Percentiles rank a stretch among this genome's conserved stretches.
Conservation (phyloP, 108 stramenopile genomes). For the Cyclotella baltica region DNA sequence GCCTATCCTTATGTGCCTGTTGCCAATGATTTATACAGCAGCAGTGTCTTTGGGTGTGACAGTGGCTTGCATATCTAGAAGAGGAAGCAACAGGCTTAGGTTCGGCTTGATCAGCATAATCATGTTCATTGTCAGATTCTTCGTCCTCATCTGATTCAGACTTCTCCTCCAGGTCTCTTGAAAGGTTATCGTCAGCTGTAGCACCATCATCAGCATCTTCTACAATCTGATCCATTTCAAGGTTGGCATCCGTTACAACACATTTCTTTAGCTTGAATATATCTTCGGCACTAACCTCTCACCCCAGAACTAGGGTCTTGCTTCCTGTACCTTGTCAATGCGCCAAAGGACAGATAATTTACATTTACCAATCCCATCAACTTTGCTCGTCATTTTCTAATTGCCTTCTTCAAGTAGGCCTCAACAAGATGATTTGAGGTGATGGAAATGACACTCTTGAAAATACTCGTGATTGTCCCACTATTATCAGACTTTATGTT, state of each 20-base stretch:
- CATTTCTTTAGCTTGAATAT: conserved; percentile 64
- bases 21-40: no score
- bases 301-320: conserved; percentile 74
- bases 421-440: conserved; percentile 76
- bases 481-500: conserved; percentile 47
- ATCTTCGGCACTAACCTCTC: conserved; percentile 48
- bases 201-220: conserved; percentile 63
- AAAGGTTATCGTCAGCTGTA: conserved; percentile 67
- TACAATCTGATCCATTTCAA: conserved; percentile 73
- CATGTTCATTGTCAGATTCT: conserved; percentile 51
- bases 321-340: conserved; percentile 72
- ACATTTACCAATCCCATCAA: conserved; percentile 71
- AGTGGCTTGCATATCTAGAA: conserved; percentile 27
- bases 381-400: conserved; percentile 65
- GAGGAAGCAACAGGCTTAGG: conserved; percentile 25
- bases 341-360: conserved; percentile 83
- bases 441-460: conserved; percentile 66
- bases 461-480: conserved; percentile 57
- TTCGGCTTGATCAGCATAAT: conserved; percentile 55
- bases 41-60: conserved; percentile 56
- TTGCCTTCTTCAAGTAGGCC: conserved; percentile 77
- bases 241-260: conserved; percentile 72
- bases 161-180: conserved; percentile 68
- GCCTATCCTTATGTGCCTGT: no score
- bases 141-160: conserved; percentile 72